These are phyloP conservation scores for Bacterosira constricta DNA, from an alignment of 108 stramenopile species.

Conservation along the genomic window DNA sequence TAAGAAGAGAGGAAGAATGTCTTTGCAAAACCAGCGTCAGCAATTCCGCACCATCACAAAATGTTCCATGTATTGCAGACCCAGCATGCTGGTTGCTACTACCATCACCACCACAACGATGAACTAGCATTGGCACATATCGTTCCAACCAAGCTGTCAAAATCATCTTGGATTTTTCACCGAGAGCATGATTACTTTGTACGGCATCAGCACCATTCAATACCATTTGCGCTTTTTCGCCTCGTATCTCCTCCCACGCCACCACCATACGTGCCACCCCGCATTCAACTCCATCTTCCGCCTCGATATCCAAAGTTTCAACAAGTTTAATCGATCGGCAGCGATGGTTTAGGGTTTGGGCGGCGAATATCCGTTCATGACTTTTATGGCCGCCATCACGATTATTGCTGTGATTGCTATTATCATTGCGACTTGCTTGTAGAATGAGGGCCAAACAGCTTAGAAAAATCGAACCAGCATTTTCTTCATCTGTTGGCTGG, in stretches of 20 bases:
- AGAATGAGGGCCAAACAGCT: conserved; percentile 24
- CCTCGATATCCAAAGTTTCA: conserved; percentile 43
- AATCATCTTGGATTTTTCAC: conserved; percentile 7
- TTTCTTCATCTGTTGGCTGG: background rate
- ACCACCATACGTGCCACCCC: conserved; percentile 27
- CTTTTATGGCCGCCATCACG: background rate
- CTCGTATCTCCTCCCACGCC: conserved; percentile 35
- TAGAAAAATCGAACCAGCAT: conserved; percentile 34
- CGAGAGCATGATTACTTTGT: background rate
- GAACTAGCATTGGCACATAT: conserved; percentile 34
- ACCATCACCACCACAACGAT: conserved; percentile 12
- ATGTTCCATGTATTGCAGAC: background rate
- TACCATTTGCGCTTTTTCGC: background rate
- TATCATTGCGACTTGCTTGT: no score
- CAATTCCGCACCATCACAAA: conserved; percentile 16
- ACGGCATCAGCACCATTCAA: background rate
- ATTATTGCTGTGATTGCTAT: no score
- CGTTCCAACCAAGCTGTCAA: conserved; percentile 34
- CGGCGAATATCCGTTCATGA: conserved; percentile 47
- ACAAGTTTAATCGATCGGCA: conserved; percentile 34
- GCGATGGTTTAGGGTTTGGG: conserved; percentile 40
- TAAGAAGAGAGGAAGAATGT: conserved; percentile 10
- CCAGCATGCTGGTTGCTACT: background rate
- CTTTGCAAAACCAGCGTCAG: conserved; percentile 21
- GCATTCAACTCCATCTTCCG: conserved; percentile 43